phyloP scores from a whole-genome alignment of 1,284 basidiomycete genomes.

The Ustilago trichophora region DNA sequence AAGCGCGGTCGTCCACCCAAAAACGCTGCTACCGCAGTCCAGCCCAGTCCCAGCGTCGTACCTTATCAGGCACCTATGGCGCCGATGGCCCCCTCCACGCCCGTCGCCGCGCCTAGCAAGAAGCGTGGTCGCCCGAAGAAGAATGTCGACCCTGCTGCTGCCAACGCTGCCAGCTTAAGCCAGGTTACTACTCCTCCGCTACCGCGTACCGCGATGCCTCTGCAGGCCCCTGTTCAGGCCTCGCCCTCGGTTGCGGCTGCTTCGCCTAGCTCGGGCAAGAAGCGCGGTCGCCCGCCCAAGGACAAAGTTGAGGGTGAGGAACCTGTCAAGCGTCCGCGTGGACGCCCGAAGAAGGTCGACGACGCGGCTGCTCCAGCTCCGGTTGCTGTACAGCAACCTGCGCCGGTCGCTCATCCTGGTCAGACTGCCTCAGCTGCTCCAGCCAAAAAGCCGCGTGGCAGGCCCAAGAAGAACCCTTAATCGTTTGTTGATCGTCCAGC shows the following conservation, averaged over 20 bases:
- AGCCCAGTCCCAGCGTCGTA: background rate
- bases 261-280: constrained; percentile 29
- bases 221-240: constrained; percentile 14
- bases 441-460: too few species aligned
- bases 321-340: constrained; percentile 36
- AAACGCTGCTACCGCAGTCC: background rate
- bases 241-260: constrained; percentile 7
- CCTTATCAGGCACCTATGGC: too few species aligned
- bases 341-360: constrained; percentile 36
- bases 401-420: too few species aligned
- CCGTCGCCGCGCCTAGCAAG: constrained; percentile 4
- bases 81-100: background rate
- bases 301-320: constrained; percentile 24
- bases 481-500: too few species aligned
- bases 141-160: constrained; percentile 9
- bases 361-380: constrained; percentile 5
- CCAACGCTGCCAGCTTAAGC: constrained; percentile 13
- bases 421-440: too few species aligned
- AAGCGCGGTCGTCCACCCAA: constrained; percentile 28
- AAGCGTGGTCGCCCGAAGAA: constrained; percentile 32
- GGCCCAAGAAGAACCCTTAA: too few species aligned
- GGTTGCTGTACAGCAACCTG: background rate
- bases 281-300: constrained; percentile 40
- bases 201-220: background rate
- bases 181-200: constrained; percentile 28